phyloP scores from a whole-genome alignment of 305 asterid genomes.

The Fraxinus dipetala region DNA sequence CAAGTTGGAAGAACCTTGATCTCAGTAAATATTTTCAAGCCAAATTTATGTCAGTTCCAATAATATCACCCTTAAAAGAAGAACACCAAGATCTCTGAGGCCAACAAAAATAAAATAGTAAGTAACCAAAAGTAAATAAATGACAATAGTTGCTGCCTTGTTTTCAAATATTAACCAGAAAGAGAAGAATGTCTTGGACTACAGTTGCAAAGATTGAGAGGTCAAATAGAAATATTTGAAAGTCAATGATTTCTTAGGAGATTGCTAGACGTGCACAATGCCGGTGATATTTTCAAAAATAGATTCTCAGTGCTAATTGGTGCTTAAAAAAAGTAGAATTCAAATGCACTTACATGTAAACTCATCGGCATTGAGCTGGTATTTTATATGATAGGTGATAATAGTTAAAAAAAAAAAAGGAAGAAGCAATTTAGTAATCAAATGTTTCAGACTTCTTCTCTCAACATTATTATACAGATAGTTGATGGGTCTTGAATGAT shows the following conservation, averaged over 20 bases:
- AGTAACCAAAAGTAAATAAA: not conserved
- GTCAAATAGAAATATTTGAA: not conserved
- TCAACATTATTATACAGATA: not conserved
- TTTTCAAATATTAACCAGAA: not conserved
- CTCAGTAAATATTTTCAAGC: not conserved
- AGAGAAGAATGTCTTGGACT: not conserved
- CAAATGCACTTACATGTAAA: not conserved
- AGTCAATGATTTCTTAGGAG: not conserved
- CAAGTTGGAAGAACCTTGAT: not conserved
- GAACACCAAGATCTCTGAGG: not conserved
- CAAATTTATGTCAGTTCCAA: not conserved
- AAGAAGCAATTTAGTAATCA: not conserved
- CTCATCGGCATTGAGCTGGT: constrained; percentile 10
- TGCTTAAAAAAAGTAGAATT: not conserved
- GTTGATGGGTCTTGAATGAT: not conserved
- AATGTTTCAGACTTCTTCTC: not conserved
- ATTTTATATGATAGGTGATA: not conserved
- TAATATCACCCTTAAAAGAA: not conserved
- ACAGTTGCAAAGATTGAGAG: not conserved
- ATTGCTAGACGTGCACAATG: not conserved
- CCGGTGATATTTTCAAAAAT: not conserved
- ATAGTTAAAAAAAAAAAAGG: not conserved
- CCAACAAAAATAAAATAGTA: not conserved
- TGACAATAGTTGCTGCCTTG: not conserved
- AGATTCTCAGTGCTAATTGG: not conserved